Evolutionary conservation across 1,284 basidiomycete species (phyloP).

Genomic region (Moniliophthora roreri): DNA sequence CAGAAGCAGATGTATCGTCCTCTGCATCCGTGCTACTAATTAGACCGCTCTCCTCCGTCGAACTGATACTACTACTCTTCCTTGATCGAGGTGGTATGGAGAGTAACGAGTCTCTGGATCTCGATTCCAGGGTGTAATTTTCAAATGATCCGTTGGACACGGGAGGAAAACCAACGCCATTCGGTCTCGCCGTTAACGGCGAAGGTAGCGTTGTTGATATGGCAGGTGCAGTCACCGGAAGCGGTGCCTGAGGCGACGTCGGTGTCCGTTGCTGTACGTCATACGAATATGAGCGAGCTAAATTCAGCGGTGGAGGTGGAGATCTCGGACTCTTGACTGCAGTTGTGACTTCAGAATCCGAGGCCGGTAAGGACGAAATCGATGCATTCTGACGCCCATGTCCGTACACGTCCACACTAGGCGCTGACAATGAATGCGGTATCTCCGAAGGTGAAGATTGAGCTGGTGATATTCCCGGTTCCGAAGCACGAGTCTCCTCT

Average conservation of each 20-base stretch:
- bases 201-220: conserved; percentile 48
- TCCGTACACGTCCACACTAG: not conserved
- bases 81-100: conserved; percentile 14
- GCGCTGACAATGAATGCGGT: not conserved
- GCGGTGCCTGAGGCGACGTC: conserved; percentile 1
- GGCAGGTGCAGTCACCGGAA: conserved; percentile 46
- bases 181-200: conserved; percentile 13
- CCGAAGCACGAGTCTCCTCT: not conserved
- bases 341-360: not conserved
- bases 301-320: no score
- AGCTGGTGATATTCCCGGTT: not conserved
- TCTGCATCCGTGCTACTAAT: conserved; percentile 5
- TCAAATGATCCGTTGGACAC: not conserved
- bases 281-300: no score
- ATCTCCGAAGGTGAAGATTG: not conserved
- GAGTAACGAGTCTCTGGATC: conserved; percentile 13
- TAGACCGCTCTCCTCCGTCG: not conserved
- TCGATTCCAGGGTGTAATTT: not conserved
- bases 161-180: conserved; percentile 1
- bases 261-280: no score
- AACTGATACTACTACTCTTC: not conserved
- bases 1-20: conserved; percentile 17
- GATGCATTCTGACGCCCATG: not conserved
- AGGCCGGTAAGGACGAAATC: not conserved
- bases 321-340: not conserved